Evolutionary conservation across 2,329 filamentous ascomycete species (phyloP).

Genomic region (Gliomastix tumulicola): DNA sequence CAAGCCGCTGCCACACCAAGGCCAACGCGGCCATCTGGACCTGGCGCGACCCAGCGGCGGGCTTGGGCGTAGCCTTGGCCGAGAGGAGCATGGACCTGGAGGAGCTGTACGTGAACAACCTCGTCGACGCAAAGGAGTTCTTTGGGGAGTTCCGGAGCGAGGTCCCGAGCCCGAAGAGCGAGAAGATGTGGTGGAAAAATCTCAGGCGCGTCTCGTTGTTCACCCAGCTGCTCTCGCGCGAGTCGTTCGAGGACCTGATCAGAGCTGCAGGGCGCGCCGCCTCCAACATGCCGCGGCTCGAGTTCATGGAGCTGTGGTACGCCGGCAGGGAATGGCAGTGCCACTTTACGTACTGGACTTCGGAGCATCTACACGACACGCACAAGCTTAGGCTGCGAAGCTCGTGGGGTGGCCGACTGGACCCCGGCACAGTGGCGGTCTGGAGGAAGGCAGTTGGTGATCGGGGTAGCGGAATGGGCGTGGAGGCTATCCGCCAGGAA

Average conservation of each 20-base stretch:
- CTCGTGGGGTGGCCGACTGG: not conserved
- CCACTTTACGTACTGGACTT: not conserved
- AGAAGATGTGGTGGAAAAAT: no score
- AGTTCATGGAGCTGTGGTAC: not conserved
- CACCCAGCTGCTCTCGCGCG: not conserved
- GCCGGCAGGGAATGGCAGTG: not conserved
- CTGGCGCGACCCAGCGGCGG: no score
- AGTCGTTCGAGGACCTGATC: not conserved
- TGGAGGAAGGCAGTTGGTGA: no score
- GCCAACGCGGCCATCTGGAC: no score
- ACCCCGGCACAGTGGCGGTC: no score
- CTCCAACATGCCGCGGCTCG: not conserved
- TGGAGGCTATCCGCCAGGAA: no score
- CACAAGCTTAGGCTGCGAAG: not conserved
- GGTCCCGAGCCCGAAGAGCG: not conserved
- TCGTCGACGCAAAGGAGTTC: not conserved
- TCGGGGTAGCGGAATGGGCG: no score
- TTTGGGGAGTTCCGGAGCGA: no score
- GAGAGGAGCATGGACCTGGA: not conserved
- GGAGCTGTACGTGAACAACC: not conserved
- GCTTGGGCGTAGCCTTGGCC: not conserved
- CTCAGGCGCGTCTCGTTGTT: not conserved
- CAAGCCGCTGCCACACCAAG: not conserved
- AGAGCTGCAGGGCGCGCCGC: not conserved
- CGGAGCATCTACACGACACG: not conserved